These are phyloP conservation scores for Pilobolus umbonatus DNA, from an alignment of 192 early-diverging fungal genomes.

Conservation along the genomic window DNA sequence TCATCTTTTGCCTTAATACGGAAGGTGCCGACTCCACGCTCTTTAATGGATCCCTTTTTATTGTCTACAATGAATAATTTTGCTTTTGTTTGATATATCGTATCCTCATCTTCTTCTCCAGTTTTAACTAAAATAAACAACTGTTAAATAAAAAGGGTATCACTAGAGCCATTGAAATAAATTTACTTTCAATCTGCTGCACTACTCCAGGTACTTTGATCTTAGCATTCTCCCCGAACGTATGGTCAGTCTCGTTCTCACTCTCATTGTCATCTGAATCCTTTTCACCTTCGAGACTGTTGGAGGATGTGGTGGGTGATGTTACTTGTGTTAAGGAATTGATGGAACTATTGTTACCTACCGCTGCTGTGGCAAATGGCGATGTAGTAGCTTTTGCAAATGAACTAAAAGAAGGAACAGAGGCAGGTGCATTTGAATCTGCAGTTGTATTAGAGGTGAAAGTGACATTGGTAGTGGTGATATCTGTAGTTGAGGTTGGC, in stretches of 20 bases:
- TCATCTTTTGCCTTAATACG: slow-evolving; percentile 24
- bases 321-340: slow-evolving; percentile 12
- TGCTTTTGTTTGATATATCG: slow-evolving; percentile 30
- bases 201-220: slow-evolving; percentile 30
- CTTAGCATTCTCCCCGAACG: slow-evolving; percentile 28
- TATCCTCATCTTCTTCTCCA: slow-evolving; percentile 41
- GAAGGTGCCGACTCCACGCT: slow-evolving; percentile 39
- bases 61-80: slow-evolving; percentile 36
- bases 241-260: slow-evolving; percentile 3
- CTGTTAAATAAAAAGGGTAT: neutral
- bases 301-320: slow-evolving; percentile 12
- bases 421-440: neutral
- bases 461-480: no score
- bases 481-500: neutral
- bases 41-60: slow-evolving; percentile 25
- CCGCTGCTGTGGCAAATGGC: slow-evolving; percentile 31
- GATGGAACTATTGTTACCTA: slow-evolving; percentile 3
- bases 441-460: slow-evolving; percentile 1
- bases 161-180: neutral
- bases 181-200: neutral
- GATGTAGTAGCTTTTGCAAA: slow-evolving; percentile 32
- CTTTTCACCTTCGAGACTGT: slow-evolving; percentile 5
- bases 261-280: slow-evolving; percentile 1
- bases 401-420: slow-evolving; percentile 22
- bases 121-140: slow-evolving; percentile 23